Percentiles rank a stretch among this genome's conserved stretches.
phyloP scores from a whole-genome alignment of 225 moss, liverwort and hornwort genomes.

The Polytrichum formosum region DNA sequence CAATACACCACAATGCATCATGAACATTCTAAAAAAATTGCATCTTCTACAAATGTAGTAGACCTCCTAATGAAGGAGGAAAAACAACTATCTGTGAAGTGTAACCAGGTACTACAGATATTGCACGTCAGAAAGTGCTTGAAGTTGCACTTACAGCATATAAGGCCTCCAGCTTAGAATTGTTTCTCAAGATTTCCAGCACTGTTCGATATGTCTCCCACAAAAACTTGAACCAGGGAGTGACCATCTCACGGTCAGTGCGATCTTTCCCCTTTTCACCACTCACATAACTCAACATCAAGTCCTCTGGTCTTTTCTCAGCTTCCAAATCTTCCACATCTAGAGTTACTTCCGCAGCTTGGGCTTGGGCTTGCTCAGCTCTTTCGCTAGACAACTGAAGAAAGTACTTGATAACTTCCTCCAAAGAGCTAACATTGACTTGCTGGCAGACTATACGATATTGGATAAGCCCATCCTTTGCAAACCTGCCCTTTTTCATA shows the following conservation, averaged over 20 bases:
- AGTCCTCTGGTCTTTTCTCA: conserved; percentile 90
- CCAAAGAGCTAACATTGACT: conserved; percentile 86
- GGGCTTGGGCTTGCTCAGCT: conserved; percentile 86
- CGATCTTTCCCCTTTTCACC: conserved; percentile 97
- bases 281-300: conserved; percentile 98
- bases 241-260: conserved; percentile 89
- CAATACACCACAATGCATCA: too few species aligned
- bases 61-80: too few species aligned
- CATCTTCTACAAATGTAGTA: too few species aligned
- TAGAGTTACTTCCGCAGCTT: conserved; percentile 74
- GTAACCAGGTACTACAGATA: too few species aligned
- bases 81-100: too few species aligned
- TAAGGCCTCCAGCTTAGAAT: conserved; percentile 85
- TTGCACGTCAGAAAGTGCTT: too few species aligned
- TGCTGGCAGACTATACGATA: conserved; percentile 95
- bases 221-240: conserved; percentile 95
- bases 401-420: conserved; percentile 89
- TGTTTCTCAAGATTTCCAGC: conserved; percentile 90
- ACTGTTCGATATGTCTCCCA: conserved; percentile 99
- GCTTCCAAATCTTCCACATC: conserved; percentile 91
- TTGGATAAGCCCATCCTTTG: conserved; percentile 90
- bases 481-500: conserved; percentile 96
- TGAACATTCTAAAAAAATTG: too few species aligned
- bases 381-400: conserved; percentile 86
- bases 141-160: conserved; percentile 56